These are phyloP conservation scores for Pseudocercospora macadamiae DNA, from an alignment of 2,329 filamentous ascomycete genomes.

Conservation along the genomic window DNA sequence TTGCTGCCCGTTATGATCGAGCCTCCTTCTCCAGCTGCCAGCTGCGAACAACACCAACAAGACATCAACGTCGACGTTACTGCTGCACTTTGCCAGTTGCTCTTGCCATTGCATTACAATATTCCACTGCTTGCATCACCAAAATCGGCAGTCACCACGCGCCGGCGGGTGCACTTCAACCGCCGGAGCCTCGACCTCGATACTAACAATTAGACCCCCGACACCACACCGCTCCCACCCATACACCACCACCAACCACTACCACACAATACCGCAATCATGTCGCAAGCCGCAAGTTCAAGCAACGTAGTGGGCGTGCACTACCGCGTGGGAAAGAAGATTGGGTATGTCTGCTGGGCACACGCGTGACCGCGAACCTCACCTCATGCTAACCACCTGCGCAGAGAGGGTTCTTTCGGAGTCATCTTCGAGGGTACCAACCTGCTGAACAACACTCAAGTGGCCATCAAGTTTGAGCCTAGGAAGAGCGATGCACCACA, in stretches of 20 bases:
- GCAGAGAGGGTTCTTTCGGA: constrained; percentile 85
- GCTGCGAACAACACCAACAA: background rate
- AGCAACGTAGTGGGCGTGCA: constrained; percentile 98
- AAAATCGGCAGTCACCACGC: background rate
- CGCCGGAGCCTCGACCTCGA: background rate
- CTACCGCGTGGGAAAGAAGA: constrained; percentile 99
- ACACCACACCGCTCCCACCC: background rate
- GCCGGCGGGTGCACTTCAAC: background rate
- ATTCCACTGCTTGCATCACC: background rate
- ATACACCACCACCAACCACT: background rate
- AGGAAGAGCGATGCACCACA: constrained; percentile 98
- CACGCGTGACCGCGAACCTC: constrained; percentile 3
- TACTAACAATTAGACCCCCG: background rate
- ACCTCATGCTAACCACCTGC: constrained; percentile 20
- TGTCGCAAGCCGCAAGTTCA: constrained; percentile 18
- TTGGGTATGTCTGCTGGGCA: constrained; percentile 57
- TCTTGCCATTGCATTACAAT: background rate
- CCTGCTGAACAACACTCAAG: constrained; percentile 97
- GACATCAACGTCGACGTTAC: background rate
- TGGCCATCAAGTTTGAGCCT: constrained; percentile 99
- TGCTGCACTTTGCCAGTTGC: background rate
- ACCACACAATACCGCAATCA: constrained; percentile 5
- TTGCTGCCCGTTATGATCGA: background rate
- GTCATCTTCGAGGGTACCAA: constrained; percentile 99
- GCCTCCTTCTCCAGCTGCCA: background rate